Percentiles rank a stretch among this genome's conserved stretches.
These are phyloP conservation scores for Kuraishia molischiana DNA, from an alignment of 805 yeast species.

Conservation along the genomic window DNA sequence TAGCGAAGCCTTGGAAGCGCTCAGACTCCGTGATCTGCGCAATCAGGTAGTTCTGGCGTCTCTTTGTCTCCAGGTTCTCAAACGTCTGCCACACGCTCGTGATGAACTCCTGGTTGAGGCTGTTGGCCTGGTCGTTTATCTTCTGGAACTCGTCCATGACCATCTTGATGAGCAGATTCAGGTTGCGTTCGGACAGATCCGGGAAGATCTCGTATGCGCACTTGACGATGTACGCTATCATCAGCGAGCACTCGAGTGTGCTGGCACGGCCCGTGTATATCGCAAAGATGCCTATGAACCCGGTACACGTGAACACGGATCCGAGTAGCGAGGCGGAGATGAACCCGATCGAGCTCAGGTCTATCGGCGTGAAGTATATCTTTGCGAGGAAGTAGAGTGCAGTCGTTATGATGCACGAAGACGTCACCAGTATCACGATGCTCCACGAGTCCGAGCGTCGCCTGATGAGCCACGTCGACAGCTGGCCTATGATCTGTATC, in stretches of 20 bases:
- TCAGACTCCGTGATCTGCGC: constrained; percentile 1
- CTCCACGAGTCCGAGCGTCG: constrained; percentile 70
- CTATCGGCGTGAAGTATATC: constrained; percentile 71
- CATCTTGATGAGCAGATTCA: constrained; percentile 21
- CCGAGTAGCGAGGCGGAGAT: constrained; percentile 80
- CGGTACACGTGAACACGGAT: constrained; percentile 67
- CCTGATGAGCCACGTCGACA: constrained; percentile 56
- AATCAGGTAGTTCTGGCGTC: not conserved
- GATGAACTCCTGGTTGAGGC: constrained; percentile 19
- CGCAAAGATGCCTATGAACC: constrained; percentile 72
- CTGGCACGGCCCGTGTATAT: constrained; percentile 77
- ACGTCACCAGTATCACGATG: constrained; percentile 57
- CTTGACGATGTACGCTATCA: constrained; percentile 86
- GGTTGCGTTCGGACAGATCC: constrained; percentile 50
- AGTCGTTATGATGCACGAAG: constrained; percentile 69
- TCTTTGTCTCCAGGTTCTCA: constrained; percentile 8
- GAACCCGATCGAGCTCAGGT: constrained; percentile 48
- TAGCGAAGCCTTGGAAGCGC: not conserved
- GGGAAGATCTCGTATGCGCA: constrained; percentile 92
- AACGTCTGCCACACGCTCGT: constrained; percentile 21
- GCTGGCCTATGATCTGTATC: constrained; percentile 89
- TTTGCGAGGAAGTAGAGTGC: constrained; percentile 73
- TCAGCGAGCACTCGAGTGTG: constrained; percentile 79
- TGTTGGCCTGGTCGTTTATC: constrained; percentile 21
- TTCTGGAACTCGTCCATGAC: constrained; percentile 24